Evolutionary conservation across 164 flowering plant species (phyloP), one percentile per base, ranked within the genome.

Genomic region (Echeveria elegans): DNA sequence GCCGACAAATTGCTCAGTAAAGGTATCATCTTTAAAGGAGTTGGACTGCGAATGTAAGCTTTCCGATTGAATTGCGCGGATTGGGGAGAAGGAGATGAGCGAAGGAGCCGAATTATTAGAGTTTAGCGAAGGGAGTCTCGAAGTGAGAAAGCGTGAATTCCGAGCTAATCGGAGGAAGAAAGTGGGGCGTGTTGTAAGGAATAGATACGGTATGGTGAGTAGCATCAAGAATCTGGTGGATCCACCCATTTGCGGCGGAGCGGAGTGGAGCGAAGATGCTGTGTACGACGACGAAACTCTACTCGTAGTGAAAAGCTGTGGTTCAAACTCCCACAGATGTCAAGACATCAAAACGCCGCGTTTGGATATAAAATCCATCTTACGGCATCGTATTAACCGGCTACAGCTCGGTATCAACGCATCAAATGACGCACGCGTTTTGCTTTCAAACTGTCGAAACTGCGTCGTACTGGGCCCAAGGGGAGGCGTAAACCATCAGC

Each of bases 171-270:
- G 78, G 66, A 70, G 78, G 68, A 73, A 68, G 66, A 72, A 40
- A 36, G 74, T 50, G 38, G 76, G 75, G 67, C 68, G 71, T 24
- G 72, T 71, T 69, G 28, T 69, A 73, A 66, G 79, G 71, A 72
- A 72, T 16, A 72, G 75, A 73, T 61, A 64, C 43, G 78, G 72
- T 7, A 81, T 62, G 52, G 74, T 61, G 67, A 83, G 79, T 21
- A 83, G 77, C 69, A 76, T 48, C 24, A 80, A 30, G 67, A 86
- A 75, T 72, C 80, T 75, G 69, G 81, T 68, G 72, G 81, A 76
- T 72, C 82, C 76, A 68, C 83, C 79, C 87, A 81, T 83, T 53
- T 63, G 60, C 60, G 31, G 60, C 31, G 30, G n/a, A n/a, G n/a
- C n/a, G n/a, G n/a, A n/a, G n/a, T n/a, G n/a, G n/a, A 26, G 21